phyloP scores from a whole-genome alignment of 805 yeast species.

The Saccharomycopsis sp. region DNA sequence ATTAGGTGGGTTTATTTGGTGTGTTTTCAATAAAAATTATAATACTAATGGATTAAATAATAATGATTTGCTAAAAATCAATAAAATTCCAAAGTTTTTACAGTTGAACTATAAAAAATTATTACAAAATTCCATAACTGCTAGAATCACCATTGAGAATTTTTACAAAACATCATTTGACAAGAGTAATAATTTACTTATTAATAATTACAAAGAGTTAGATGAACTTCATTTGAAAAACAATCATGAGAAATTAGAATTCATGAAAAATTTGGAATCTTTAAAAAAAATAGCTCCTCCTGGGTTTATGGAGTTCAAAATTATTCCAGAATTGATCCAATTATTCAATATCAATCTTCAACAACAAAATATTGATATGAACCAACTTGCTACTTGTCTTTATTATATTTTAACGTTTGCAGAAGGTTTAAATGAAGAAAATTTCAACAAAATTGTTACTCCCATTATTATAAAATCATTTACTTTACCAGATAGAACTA shows the following conservation, averaged over 20 bases:
- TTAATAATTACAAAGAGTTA: slow-evolving; percentile 41
- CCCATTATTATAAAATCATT: slow-evolving; percentile 60
- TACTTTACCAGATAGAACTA: slow-evolving; percentile 60
- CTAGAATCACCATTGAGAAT: slow-evolving; percentile 23
- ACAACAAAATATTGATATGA: slow-evolving; percentile 15
- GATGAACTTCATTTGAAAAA: slow-evolving; percentile 44
- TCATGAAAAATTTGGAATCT: slow-evolving; percentile 29
- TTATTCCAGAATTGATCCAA: slow-evolving; percentile 60
- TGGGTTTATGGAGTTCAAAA: slow-evolving; percentile 44
- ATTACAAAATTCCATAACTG: slow-evolving; percentile 27
- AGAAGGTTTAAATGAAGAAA: slow-evolving; percentile 25
- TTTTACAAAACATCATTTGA: slow-evolving; percentile 28
- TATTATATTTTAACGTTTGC: slow-evolving; percentile 25
- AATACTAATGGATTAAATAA: slow-evolving; percentile 10
- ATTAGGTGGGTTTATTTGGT: slow-evolving; percentile 45
- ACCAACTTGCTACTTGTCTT: slow-evolving; percentile 23
- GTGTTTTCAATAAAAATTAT: slow-evolving; percentile 28
- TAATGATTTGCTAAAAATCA: slow-evolving; percentile 6
- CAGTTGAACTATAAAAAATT: slow-evolving; percentile 31
- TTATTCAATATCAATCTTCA: slow-evolving; percentile 27
- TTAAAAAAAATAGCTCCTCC: slow-evolving; percentile 32
- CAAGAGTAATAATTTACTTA: slow-evolving; percentile 35
- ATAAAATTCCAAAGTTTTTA: slow-evolving; percentile 30
- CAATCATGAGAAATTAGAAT: slow-evolving; percentile 41
- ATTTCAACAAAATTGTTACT: slow-evolving; percentile 34